Evolutionary conservation across 305 asterid species (phyloP).

Genomic region (Nicotiana rustica): DNA sequence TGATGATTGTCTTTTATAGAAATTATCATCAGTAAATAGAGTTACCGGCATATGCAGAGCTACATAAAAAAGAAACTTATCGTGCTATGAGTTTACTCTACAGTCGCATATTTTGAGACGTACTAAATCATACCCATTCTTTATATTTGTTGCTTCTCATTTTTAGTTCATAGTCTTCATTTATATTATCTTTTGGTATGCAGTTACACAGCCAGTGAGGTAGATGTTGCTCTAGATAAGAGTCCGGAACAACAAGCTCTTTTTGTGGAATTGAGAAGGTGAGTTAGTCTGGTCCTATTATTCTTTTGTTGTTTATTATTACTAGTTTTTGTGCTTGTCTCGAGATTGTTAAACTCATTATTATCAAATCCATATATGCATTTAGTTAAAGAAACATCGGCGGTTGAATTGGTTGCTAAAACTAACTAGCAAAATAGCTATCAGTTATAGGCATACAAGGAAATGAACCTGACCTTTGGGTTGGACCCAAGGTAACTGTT

Average conservation of each 20-base stretch:
- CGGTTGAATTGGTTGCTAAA: constrained; percentile 20
- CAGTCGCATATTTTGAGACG: background rate
- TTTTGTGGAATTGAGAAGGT: constrained; percentile 85
- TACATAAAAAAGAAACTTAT: background rate
- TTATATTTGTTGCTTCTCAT: constrained; percentile 36
- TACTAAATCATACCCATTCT: background rate
- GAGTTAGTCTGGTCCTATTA: background rate
- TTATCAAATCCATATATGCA: constrained; percentile 21
- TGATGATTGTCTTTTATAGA: background rate
- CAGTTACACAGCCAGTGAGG: constrained; percentile 71
- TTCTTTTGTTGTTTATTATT: background rate
- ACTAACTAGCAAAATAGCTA: background rate
- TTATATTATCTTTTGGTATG: constrained; percentile 29
- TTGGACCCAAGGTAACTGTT: background rate
- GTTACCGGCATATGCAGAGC: background rate
- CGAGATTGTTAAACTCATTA: background rate
- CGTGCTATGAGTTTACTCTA: background rate
- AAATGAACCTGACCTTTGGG: background rate
- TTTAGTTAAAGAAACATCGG: background rate
- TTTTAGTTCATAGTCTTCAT: constrained; percentile 37
- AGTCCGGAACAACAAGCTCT: constrained; percentile 69
- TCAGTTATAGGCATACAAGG: background rate
- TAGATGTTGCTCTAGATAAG: constrained; percentile 55
- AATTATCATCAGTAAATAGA: background rate
- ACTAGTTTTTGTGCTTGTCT: background rate